Conservation (phyloP, 495 filamentous ascomycete genomes). For the Hypoxylon fuscum region DNA sequence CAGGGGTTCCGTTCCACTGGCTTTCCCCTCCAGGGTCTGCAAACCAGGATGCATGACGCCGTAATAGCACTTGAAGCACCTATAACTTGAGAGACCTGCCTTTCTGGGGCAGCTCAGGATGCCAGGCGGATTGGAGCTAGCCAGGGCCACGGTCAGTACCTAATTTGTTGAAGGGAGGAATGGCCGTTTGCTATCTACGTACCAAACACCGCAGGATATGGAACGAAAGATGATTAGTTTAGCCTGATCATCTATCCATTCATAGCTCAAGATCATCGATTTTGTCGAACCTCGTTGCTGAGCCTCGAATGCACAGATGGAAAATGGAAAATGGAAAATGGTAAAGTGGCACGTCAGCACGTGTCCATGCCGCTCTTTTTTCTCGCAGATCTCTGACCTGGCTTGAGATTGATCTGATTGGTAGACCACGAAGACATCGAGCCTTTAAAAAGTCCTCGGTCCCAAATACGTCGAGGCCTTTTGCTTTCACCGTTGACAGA, state of each 20-base stretch:
- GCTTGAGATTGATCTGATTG: conserved; percentile 3
- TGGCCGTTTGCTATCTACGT: conserved; percentile 2
- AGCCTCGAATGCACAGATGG: not conserved
- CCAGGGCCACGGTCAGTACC: not conserved
- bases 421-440: conserved; percentile 16
- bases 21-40: conserved; percentile 13
- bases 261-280: not conserved
- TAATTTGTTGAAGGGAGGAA: not conserved
- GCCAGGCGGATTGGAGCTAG: conserved; percentile 11
- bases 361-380: conserved; percentile 24
- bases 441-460: conserved; percentile 21
- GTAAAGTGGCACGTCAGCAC: conserved; percentile 26
- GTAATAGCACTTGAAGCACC: conserved; percentile 19
- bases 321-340: conserved; percentile 10
- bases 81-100: conserved; percentile 9
- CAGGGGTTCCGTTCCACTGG: conserved; percentile 29
- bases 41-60: conserved; percentile 25
- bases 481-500: not conserved
- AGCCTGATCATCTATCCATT: not conserved
- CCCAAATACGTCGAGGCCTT: not conserved
- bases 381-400: conserved; percentile 20
- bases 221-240: not conserved
- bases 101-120: conserved; percentile 11
- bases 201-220: not conserved
- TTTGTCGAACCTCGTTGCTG: not conserved